Base-by-base conservation (phyloP, 345 rosid genomes). In the Salix purpurea region DNA sequence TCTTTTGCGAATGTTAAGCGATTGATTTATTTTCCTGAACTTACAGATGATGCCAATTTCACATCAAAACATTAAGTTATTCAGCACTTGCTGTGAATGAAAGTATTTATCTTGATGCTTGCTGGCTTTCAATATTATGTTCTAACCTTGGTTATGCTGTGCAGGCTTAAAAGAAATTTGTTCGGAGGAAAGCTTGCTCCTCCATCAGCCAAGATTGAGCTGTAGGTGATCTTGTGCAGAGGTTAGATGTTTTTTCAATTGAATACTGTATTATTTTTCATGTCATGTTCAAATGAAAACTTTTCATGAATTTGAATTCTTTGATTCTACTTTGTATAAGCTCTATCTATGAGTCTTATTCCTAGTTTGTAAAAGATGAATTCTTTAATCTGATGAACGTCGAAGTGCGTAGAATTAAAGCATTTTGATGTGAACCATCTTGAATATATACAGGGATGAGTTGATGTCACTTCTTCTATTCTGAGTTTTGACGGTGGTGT, bases 151-250 rank as follows among this genome's bases (percentile, higher is more conserved):
- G 56, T 12, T 21, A 46, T 40, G 52, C 42, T 60, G 11, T 83
- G 78, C 79, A 80, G 87, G 79, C 65, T 46, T 39, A 64, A 74
- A 78, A 44, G 71, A 52, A 50, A 34, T 67, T 73, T 72, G 16
- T 40, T 78, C 56, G 26, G 39, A 34, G 39, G 77, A 69, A 62
- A 66, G 30, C 46, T 30, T n/a, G 12, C 16, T 61, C 60, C 76
- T 65, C 72, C 44, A 71, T 70, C 16, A 60, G 68, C 61, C 71
- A 14, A 40, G 67, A 56, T 78, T 61, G 58, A 58, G 54, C 50
- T 65, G 46, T 60, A 54, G 74, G 74, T 69, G 76, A 83, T 73
- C 71, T 50, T 60, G 65, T 37, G 42, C 68, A 42, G 77, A 79
- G 78, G 77, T 78, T 73, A 62, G 78, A 72, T 66, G 52, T 21